Evolutionary conservation across 2,329 filamentous ascomycete genomes (phyloP).

Genomic region (Trichoderma polysporum): DNA sequence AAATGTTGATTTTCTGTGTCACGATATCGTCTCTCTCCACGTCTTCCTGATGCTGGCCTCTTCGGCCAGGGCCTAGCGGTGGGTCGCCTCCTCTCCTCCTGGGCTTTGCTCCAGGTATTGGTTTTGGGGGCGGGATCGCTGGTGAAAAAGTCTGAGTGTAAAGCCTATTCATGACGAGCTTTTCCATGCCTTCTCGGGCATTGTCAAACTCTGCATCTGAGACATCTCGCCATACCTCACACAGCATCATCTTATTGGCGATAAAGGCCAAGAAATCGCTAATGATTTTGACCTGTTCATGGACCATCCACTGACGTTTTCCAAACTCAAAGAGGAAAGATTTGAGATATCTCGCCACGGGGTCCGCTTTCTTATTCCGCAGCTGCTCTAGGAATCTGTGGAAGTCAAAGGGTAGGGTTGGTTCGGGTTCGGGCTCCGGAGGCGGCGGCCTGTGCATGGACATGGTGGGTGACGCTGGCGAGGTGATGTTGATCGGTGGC

Average conservation of each 20-base stretch:
- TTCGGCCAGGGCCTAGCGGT: constrained; percentile 74
- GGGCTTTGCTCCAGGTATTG: constrained; percentile 66
- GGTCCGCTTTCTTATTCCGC: constrained; percentile 94
- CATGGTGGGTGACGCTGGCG: constrained; percentile 48
- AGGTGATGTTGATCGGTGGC: constrained; percentile 26
- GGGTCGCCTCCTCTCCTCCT: constrained; percentile 68
- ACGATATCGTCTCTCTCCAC: constrained; percentile 96
- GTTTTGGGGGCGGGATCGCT: constrained; percentile 79
- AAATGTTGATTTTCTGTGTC: constrained; percentile 94
- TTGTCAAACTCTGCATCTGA: constrained; percentile 98
- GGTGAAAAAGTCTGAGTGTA: constrained; percentile 97
- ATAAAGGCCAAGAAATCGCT: constrained; percentile 96
- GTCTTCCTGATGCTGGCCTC: constrained; percentile 96
- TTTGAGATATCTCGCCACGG: constrained; percentile 90
- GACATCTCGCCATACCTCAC: constrained; percentile 93
- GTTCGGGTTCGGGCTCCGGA: constrained; percentile 75
- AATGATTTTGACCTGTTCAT: constrained; percentile 99
- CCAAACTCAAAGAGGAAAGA: constrained; percentile 94
- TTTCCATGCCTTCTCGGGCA: constrained; percentile 98
- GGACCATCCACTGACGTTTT: constrained; percentile 99
- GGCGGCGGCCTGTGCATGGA: constrained; percentile 64
- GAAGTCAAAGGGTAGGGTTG: constrained; percentile 90
- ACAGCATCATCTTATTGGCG: constrained; percentile 95
- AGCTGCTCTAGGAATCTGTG: constrained; percentile 95
- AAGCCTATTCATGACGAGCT: constrained; percentile 96